Evolutionary conservation across 805 yeast species (phyloP), one percentile per base, ranked within the genome.

Genomic region (Yarrowia phangngaensis): DNA sequence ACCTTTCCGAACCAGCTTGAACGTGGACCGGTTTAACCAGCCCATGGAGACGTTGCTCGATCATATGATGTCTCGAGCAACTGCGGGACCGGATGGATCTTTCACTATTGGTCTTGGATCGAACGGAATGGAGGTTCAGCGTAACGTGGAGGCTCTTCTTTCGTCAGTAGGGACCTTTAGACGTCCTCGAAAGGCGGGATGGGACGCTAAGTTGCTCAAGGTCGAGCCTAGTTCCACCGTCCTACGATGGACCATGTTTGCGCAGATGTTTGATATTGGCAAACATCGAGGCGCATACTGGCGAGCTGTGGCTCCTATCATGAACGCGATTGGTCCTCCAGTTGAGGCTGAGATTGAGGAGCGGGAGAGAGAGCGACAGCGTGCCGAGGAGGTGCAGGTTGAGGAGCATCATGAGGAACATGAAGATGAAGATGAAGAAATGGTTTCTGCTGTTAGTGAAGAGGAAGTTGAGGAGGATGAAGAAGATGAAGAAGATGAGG

Each of bases 251-350:
- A 29, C 48, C 4, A 22, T 16, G 12, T 41, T 41, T 41, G 48
- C 48, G 2, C 35, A 28, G 2, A 41, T 30, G 34, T 41, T 41
- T 41, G 35, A 41, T 28, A 41, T 30, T 20, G 27, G 28, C 34
- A 30, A 41, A 35, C 34, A 29, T 27, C 48, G 35, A 11, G 35
- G 22, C n/a, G 34, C 30, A 20, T 29, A 27, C 35, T 41, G 48
- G 48, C 13, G 48, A 30, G 34, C 48, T 8, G 35, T 41, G 26
- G 48, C 48, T 1, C 48, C 48, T 22, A 41, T 41, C 28, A 41
- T 41, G 48, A 41, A 41, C 35, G 35, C 35, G 24, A 29, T 41
- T 29, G 48, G 35, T 15, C 48, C 48, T 20, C 35, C 35, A 15
- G 48, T 23, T 9, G 35, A 29, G 20, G 29, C 26, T 4, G 48